Conservation (phyloP, 2,329 filamentous ascomycete species). For the Hymenoscyphus occultus region DNA sequence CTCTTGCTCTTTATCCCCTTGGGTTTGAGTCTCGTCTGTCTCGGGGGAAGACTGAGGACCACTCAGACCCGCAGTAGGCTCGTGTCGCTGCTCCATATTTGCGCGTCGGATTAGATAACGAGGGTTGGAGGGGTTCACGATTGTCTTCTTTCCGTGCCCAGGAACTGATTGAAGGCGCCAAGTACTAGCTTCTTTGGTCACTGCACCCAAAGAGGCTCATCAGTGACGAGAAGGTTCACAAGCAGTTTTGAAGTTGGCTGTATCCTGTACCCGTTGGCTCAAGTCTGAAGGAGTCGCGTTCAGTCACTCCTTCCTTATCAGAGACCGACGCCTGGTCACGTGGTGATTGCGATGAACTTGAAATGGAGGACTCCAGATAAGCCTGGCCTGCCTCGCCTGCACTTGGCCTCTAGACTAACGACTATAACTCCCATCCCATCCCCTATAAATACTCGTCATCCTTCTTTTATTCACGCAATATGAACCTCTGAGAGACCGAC, state of each 20-base stretch:
- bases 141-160: neutral
- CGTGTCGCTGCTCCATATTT: neutral
- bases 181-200: neutral
- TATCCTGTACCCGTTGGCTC: too few relatives aligned
- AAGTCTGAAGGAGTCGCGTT: neutral
- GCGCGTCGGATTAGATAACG: neutral
- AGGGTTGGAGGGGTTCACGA: neutral
- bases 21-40: slow-evolving; percentile 4
- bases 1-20: neutral
- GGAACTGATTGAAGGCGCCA: neutral
- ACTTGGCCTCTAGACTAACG: neutral
- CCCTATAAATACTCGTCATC: slow-evolving; percentile 13
- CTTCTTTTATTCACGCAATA: neutral
- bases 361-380: slow-evolving; percentile 2
- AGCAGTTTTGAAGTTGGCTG: neutral
- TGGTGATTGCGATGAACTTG: slow-evolving; percentile 1
- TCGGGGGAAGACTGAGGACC: slow-evolving; percentile 8
- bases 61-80: neutral
- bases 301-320: neutral
- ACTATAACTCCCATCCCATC: neutral
- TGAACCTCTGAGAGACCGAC: neutral
- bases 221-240: neutral
- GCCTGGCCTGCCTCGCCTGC: neutral
- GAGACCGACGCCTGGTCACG: slow-evolving; percentile 4
- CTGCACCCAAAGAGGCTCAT: neutral